Conservation (phyloP, 805 yeast genomes). For the Yarrowia yakushimensis region DNA sequence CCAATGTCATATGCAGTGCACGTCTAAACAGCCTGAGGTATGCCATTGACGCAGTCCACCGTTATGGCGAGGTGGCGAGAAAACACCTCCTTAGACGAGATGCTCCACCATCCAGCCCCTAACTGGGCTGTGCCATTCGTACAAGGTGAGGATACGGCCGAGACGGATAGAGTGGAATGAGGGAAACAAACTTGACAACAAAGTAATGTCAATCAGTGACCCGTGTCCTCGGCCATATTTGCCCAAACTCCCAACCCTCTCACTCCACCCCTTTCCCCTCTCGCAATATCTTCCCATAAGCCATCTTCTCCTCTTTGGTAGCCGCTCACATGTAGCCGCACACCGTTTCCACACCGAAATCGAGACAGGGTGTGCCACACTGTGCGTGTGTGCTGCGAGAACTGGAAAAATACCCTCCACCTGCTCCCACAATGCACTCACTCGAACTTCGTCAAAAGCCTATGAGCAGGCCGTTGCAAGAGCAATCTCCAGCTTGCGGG, state of each 20-base stretch:
- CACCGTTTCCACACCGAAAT: background rate
- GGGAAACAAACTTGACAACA: background rate
- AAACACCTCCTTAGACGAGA: background rate
- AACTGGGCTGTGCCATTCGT: background rate
- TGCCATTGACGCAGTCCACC: conserved; percentile 19
- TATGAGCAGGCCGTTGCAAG: background rate
- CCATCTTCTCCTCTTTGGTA: background rate
- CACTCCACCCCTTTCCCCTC: background rate
- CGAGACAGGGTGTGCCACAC: conserved; percentile 17
- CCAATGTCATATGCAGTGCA: conserved; percentile 4
- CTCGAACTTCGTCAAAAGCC: background rate
- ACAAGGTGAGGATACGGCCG: background rate
- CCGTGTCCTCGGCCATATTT: background rate
- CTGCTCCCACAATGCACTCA: conserved; percentile 11
- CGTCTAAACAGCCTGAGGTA: conserved; percentile 14
- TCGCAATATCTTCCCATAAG: conserved; percentile 15
- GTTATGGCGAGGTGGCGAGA: conserved; percentile 10
- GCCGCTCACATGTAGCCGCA: conserved; percentile 18
- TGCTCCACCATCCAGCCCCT: background rate
- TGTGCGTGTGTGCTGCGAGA: background rate
- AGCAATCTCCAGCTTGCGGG: background rate
- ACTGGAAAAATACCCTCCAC: background rate
- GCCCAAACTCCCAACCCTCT: conserved; percentile 4
- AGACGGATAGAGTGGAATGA: background rate
- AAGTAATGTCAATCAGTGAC: background rate